These are phyloP conservation scores for Xylaria polymorpha DNA, from an alignment of 2,329 filamentous ascomycete genomes.

Conservation along the genomic window DNA sequence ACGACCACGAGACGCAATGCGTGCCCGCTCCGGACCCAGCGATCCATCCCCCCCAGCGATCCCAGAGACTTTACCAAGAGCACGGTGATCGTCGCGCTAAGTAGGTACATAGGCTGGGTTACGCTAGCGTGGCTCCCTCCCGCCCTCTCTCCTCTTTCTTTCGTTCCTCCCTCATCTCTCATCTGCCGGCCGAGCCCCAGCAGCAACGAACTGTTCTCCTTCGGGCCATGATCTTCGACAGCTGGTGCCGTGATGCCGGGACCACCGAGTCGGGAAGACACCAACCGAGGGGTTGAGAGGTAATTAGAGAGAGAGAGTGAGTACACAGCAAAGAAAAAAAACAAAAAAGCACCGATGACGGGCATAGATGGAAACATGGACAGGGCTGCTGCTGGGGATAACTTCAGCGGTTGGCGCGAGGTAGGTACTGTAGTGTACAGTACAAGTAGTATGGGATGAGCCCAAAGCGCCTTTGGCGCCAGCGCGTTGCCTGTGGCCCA, in stretches of 20 bases:
- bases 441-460: slow-evolving; percentile 1
- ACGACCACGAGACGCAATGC: neutral
- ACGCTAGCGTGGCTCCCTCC: slow-evolving; percentile 2
- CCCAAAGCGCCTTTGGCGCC: slow-evolving; percentile 15
- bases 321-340: neutral
- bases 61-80: neutral
- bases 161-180: neutral
- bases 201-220: slow-evolving; percentile 3
- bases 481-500: slow-evolving; percentile 1
- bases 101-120: neutral
- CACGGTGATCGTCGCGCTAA: slow-evolving; percentile 3
- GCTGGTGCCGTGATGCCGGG: slow-evolving; percentile 13
- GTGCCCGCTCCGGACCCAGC: slow-evolving; percentile 1
- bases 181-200: slow-evolving; percentile 31
- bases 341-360: slow-evolving; percentile 14
- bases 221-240: slow-evolving; percentile 28
- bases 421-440: too few species aligned
- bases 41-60: neutral
- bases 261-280: neutral
- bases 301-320: too few species aligned
- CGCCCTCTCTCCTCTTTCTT: slow-evolving; percentile 4
- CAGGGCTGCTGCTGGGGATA: neutral
- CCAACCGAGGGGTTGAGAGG: neutral
- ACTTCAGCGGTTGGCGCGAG: neutral
- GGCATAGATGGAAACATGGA: slow-evolving; percentile 1